Conservation (phyloP, 768 basidiomycete species). For the Amanita subjunquillea region DNA sequence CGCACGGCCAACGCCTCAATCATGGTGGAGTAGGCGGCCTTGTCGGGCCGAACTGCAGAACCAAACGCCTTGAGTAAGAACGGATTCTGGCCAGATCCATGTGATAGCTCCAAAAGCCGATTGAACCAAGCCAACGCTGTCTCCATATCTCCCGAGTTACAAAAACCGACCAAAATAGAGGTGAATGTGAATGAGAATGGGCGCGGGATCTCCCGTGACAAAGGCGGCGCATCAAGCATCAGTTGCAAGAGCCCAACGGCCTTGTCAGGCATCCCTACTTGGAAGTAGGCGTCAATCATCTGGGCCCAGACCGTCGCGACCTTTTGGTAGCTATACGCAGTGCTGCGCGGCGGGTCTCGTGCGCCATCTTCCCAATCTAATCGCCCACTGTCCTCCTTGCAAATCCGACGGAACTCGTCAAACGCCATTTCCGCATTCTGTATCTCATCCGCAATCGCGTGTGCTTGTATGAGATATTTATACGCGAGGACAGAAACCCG, state of each 20-base stretch:
- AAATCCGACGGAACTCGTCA: constrained; percentile 39
- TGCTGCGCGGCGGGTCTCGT: background rate
- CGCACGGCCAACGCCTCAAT: constrained; percentile 42
- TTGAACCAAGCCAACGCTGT: constrained; percentile 69
- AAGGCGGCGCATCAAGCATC: constrained; percentile 49
- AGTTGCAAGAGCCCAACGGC: constrained; percentile 57
- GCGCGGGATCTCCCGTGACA: constrained; percentile 34
- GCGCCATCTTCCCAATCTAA: background rate
- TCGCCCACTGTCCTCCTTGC: constrained; percentile 5
- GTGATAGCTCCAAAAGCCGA: constrained; percentile 37
- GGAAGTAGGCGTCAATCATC: constrained; percentile 72
- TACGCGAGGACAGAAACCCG: constrained; percentile 30
- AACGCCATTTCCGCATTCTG: constrained; percentile 49
- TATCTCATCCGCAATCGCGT: constrained; percentile 40
- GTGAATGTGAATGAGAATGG: constrained; percentile 57
- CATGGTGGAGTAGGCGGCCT: constrained; percentile 46
- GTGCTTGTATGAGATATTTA: constrained; percentile 47
- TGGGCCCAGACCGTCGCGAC: constrained; percentile 45
- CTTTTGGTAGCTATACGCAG: background rate
- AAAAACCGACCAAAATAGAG: constrained; percentile 56
- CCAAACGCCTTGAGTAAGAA: constrained; percentile 13
- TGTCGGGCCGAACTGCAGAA: constrained; percentile 40
- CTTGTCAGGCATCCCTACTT: constrained; percentile 45
- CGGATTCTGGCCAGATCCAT: constrained; percentile 17
- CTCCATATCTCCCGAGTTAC: constrained; percentile 43